A percentile compares a stretch with the other conserved stretches of the same genome.
Evolutionary conservation across 768 basidiomycete species (phyloP).

Genomic region (Boletus edulis): DNA sequence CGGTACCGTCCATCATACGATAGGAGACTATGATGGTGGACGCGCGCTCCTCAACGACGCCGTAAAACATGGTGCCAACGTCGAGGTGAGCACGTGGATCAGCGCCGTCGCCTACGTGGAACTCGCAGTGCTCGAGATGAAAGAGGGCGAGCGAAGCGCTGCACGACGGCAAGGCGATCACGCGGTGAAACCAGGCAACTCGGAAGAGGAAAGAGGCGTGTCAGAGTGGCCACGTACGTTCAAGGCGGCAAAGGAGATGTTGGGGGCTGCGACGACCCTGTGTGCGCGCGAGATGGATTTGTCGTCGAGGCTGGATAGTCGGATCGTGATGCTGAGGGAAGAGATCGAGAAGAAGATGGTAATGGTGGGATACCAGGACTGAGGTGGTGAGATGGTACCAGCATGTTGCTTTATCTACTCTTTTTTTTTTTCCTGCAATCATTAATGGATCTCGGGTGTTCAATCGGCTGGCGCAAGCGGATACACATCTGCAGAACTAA

Average conservation of each 20-base stretch:
- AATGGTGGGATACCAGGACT: conserved; percentile 33
- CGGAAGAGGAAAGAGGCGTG: conserved; percentile 6
- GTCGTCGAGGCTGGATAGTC: conserved; percentile 64
- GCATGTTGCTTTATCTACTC: no score
- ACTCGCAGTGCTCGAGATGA: conserved; percentile 66
- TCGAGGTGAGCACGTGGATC: conserved; percentile 66
- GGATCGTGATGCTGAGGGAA: conserved; percentile 66
- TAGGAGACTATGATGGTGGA: conserved; percentile 42
- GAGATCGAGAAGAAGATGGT: conserved; percentile 66
- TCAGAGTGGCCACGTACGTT: conserved; percentile 48
- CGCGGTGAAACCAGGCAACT: not conserved
- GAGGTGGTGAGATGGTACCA: not conserved
- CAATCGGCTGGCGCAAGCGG: no score
- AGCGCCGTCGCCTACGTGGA: conserved; percentile 67
- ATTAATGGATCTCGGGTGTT: no score
- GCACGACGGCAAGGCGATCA: conserved; percentile 31
- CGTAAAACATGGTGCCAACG: conserved; percentile 34
- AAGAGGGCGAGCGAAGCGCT: conserved; percentile 47
- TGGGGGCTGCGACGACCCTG: conserved; percentile 49
- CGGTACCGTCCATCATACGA: conserved; percentile 62
- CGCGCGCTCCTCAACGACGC: conserved; percentile 55
- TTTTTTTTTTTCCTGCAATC: no score
- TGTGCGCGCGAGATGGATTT: conserved; percentile 58
- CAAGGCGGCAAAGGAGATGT: conserved; percentile 43
- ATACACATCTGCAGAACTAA: no score